phyloP scores from a whole-genome alignment of 305 asterid species.

The Fraxinus ornus region DNA sequence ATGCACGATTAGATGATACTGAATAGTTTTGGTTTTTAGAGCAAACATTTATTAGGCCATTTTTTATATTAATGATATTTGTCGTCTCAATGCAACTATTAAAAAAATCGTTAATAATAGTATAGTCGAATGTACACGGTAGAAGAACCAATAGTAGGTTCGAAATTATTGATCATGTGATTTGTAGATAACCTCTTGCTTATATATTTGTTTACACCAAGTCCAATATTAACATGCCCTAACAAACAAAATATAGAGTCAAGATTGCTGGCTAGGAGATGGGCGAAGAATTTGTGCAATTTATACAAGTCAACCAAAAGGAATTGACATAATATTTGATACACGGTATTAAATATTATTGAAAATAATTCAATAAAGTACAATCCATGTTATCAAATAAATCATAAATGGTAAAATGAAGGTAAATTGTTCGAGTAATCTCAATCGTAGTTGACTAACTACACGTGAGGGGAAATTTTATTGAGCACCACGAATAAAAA shows the following conservation, averaged over 20 bases:
- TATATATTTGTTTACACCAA: constrained; percentile 16
- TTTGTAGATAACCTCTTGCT: constrained; percentile 15
- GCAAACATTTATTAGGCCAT: background rate
- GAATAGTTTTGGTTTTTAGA: background rate
- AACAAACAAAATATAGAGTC: constrained; percentile 15
- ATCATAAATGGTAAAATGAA: background rate
- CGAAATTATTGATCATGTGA: constrained; percentile 26
- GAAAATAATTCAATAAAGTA: background rate
- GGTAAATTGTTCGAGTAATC: background rate
- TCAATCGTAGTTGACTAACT: background rate
- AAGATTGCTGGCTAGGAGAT: background rate
- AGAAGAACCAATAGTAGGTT: constrained; percentile 3
- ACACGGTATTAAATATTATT: background rate
- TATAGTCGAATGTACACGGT: background rate
- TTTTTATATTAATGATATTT: background rate
- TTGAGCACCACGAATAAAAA: too few relatives aligned
- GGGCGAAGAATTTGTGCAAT: background rate
- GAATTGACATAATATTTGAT: background rate
- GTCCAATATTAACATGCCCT: constrained; percentile 9
- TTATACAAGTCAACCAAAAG: background rate
- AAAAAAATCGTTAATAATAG: background rate
- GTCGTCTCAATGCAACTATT: background rate
- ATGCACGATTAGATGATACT: background rate
- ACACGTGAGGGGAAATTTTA: too few relatives aligned
- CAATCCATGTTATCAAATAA: background rate